These are phyloP conservation scores for Arabidopsis lyrata DNA, from an alignment of 441 rosid genomes.

Conservation along the genomic window DNA sequence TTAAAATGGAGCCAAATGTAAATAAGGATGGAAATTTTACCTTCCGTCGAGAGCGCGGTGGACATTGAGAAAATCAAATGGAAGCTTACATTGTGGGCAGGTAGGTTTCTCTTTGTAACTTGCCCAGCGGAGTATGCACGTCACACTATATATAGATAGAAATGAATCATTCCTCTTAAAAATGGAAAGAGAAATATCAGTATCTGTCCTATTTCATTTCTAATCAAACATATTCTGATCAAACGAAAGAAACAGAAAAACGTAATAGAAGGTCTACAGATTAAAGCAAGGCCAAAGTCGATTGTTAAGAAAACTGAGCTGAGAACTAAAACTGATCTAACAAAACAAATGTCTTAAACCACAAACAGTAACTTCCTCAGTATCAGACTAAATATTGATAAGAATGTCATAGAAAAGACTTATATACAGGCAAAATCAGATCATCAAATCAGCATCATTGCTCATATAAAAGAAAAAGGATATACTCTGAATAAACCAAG, in stretches of 20 bases:
- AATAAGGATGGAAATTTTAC: conserved; percentile 45
- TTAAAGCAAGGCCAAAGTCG: background rate
- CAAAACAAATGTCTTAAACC: background rate
- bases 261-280: background rate
- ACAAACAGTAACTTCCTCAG: background rate
- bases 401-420: background rate
- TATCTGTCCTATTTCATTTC: background rate
- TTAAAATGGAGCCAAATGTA: conserved; percentile 1
- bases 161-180: conserved; percentile 29
- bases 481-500: background rate
- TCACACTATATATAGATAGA: conserved; percentile 67
- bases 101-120: conserved; percentile 66
- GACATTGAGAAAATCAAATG: conserved; percentile 83
- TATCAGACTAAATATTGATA: background rate
- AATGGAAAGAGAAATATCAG: conserved; percentile 10
- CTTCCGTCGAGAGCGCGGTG: conserved; percentile 91
- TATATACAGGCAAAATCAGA: background rate
- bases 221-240: background rate
- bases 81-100: conserved; percentile 95
- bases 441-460: background rate
- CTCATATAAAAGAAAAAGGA: background rate
- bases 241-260: background rate
- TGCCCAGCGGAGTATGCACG: conserved; percentile 94
- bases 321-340: background rate
- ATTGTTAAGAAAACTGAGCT: background rate